Base-by-base conservation (phyloP, 1,284 basidiomycete species). In the Microbotryum saponariae region DNA sequence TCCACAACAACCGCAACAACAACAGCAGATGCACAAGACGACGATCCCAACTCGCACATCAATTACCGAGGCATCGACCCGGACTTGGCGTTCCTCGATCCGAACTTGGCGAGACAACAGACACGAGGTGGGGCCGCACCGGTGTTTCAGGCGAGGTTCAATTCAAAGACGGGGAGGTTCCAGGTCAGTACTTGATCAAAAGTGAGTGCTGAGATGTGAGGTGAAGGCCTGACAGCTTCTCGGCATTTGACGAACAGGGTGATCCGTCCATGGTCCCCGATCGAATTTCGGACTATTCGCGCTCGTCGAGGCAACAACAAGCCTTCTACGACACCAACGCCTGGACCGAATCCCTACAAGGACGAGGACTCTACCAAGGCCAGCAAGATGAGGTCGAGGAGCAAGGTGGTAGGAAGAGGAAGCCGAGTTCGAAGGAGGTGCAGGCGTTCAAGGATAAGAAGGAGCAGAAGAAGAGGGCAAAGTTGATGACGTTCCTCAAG, bases 81-180 rank as follows among this genome's bases (percentile, higher is more conserved):
- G 5, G 71, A 72, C 14, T 58, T 72, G 21, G 70, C 68, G 5
- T 72, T 64, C 61, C 62, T 72, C 25, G 71, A 72, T 45, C 70
- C 71, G 14, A 54, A 48, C 9, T 57, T 69, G 21, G 51, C 59
- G 7, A n/a, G 61, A 44, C 25, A 31, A 49, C 42, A 47, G 14
- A 18, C 56, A 16, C 10, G 6, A 23, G 54, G 45, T 4, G 55
- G 52, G 9, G 58, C 31, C 16, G 51, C 49, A 1, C 51, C 37
- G n/a, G n/a, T 25, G 7, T 56, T 64, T 3, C 64, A 65, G 27
- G 71, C 67, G 4, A 42, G 67, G 7, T 72, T 72, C 67, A 69
- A 72, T 50, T 66, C 70, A 4, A 48, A 69, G 9, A 69, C 71
- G 7, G 71, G 71, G 3, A 46, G 65, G 1, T 72, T 72, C 48